Evolutionary conservation across 2,329 filamentous ascomycete species (phyloP), one percentile per base, ranked within the genome.

Genomic region (Pseudopyrenochaeta lycopersici): DNA sequence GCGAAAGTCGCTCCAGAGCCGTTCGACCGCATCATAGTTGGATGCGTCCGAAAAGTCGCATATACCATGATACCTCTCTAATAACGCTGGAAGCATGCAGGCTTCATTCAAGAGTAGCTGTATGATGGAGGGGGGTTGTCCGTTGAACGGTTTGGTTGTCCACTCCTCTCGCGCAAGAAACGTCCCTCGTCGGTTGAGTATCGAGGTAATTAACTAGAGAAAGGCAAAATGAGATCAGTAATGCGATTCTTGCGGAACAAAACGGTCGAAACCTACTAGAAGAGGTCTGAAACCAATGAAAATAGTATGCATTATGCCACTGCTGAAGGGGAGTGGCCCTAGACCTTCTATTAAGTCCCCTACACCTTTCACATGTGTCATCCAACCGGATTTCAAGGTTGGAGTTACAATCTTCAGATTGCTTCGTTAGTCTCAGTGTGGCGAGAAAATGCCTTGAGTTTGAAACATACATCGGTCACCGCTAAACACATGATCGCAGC

Each of bases 211-310:
- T 27, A 27, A 9, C 23, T 27, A 27, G 23, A 27, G 4, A 27
- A 27, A 36, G 18, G 10, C 31, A 11, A 52, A 7, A 31, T 40
- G 21, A 20, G 23, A 41, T 52, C 9, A 52, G 43, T 40, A 32
- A 40, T 17, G 32, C 32, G 7, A 27, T 21, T 14, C 18, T 43
- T 49, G 21, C 27, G 35, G 45, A 48, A 12, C 18, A 3, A 17
- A 45, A 15, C 9, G 18, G 7, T 35, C 10, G 18, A 10, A 15
- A 48, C 50, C 15, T 53, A 53, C 50, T 29, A 53, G 38, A 38
- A 53, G 30, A 21, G 50, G 50, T 48, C 50, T 47, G 38, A 53
- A 53, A 17, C 50, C 50, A 27, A 53, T 20, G 18, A 53, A 53
- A 29, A 53, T 9, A 7, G 31, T 46, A 40, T 46, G 49, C 23